Conservation (phyloP, 1,284 basidiomycete genomes). For the Tetrapyrgos nigripes region DNA sequence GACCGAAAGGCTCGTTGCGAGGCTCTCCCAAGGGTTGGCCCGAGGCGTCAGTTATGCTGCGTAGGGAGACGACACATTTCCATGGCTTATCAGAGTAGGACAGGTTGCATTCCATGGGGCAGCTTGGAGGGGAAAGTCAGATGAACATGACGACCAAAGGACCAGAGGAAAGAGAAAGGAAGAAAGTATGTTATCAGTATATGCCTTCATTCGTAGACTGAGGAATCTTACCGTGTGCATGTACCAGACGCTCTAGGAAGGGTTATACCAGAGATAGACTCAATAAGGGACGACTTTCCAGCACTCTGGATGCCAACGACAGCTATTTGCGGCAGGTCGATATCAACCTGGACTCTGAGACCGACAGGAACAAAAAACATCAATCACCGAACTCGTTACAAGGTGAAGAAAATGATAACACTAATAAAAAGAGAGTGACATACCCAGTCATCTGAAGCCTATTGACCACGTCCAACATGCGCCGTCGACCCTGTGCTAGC, state of each 20-base stretch:
- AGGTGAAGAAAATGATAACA: not conserved
- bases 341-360: conserved; percentile 63
- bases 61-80: conserved; percentile 66
- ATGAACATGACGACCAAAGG: not conserved
- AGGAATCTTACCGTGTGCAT: conserved; percentile 62
- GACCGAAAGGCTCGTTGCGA: conserved; percentile 56
- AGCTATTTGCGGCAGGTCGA: conserved; percentile 69
- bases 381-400: not conserved
- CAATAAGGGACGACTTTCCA: conserved; percentile 78
- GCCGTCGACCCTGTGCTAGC: conserved; percentile 41
- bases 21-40: conserved; percentile 50
- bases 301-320: conserved; percentile 73
- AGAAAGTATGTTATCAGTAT: not conserved
- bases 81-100: conserved; percentile 52
- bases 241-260: conserved; percentile 61
- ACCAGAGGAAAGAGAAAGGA: not conserved
- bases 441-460: conserved; percentile 64
- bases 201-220: not conserved
- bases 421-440: conserved; percentile 10
- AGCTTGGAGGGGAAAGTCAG: conserved; percentile 58
- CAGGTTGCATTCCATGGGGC: conserved; percentile 73
- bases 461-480: conserved; percentile 59
- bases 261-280: conserved; percentile 71
- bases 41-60: conserved; percentile 52
- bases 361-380: not conserved